Base-by-base conservation (phyloP, 108 stramenopile genomes). In the Cyclotella baltica region DNA sequence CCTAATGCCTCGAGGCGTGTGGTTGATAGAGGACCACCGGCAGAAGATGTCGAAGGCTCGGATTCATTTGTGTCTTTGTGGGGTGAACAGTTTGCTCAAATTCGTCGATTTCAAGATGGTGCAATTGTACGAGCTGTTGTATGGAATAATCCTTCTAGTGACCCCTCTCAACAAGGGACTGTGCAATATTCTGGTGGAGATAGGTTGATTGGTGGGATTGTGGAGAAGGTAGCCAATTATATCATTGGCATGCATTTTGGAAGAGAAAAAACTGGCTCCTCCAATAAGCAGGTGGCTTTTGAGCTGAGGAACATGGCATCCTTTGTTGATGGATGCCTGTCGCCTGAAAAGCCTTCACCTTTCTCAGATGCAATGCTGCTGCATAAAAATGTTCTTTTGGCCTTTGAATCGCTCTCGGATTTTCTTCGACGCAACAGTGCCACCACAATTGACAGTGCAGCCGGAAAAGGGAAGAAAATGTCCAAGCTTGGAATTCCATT, bases 61-160 rank as follows among this genome's bases (percentile, higher is more conserved):
- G 51, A 80, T 30, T 67, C 67, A 10, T 96, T 96, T 76, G 67
- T 90, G 36, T 48, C 87, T 22, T 76, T 96, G 52, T 96, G 94
- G 94, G 94, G 94, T 4, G 75, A 81, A 18, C 75, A 86, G 35
- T 57, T 73, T 19, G 94, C 94, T 3, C 83, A 93, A 53, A 61
- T 93, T 11, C 89, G 94, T 29, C 85, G 92, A 22, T 96, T 96
- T 81, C 92, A 93, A 52, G 94, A 96, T 63, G 94, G 94, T n/a
- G 94, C 92, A 3, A 96, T 96, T 59, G 92, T 96, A n/a, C 87
- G 92, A 27, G 92, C 94, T 0, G 94, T 90, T 2, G 90, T 96
- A 13, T 96, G 94, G 94, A 92, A 89, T 72, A 73, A 77, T 19
- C 43, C 83, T 29, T 43, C 70, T 6, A 34, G 35, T 13, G 40